A percentile compares a stretch with the other conserved stretches of the same genome.
These are phyloP conservation scores for Cylindrotheca closterium DNA, from an alignment of 108 stramenopile species.

Conservation along the genomic window DNA sequence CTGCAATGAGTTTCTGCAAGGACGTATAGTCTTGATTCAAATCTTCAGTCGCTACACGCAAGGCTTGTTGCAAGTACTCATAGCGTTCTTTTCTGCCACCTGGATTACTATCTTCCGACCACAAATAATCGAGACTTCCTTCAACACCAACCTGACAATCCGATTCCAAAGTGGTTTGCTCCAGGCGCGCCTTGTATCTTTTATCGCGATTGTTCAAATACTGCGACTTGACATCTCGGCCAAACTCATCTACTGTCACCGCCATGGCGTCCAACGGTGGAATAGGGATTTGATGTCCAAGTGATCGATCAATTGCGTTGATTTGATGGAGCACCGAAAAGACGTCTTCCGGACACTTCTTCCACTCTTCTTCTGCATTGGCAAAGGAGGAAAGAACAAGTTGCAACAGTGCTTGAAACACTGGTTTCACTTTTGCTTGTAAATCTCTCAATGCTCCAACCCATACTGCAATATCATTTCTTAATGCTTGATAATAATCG, in stretches of 20 bases:
- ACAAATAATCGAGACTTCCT: not conserved
- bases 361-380: constrained; percentile 22
- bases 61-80: constrained; percentile 50
- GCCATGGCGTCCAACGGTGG: not conserved
- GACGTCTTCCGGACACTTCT: constrained; percentile 64
- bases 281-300: constrained; percentile 42
- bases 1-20: constrained; percentile 22
- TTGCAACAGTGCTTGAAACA: not conserved
- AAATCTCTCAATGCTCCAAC: constrained; percentile 75
- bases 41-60: constrained; percentile 50
- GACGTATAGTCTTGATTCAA: constrained; percentile 69
- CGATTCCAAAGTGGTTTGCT: not conserved
- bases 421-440: constrained; percentile 37
- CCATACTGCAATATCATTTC: constrained; percentile 60
- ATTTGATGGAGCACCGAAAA: constrained; percentile 37
- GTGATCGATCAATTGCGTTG: constrained; percentile 34
- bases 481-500: constrained; percentile 68
- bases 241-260: constrained; percentile 72
- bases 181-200: constrained; percentile 31
- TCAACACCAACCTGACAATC: not conserved
- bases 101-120: constrained; percentile 14
- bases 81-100: constrained; percentile 30
- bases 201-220: constrained; percentile 49
- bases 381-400: not conserved
- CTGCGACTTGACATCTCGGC: constrained; percentile 68